Base-by-base conservation (phyloP, 2,329 filamentous ascomycete genomes). In the Alternaria metachromatica region DNA sequence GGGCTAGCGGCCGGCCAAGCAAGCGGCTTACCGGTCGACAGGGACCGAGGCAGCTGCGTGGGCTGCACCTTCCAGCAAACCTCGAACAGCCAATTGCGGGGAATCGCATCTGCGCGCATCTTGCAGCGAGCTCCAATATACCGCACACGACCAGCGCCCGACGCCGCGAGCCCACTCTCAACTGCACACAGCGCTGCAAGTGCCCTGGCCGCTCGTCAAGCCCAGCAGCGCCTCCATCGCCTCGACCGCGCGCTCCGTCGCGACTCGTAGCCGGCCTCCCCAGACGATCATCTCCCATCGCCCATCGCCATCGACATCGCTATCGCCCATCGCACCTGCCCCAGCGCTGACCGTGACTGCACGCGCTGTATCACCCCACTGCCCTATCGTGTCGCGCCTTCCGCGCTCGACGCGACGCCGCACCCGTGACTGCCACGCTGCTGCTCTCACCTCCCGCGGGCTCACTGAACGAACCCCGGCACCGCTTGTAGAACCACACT, bases 51-150 rank as follows among this genome's bases (percentile, higher is more conserved):
- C 53, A 62, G 58, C 21, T 53, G 66, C 48, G 57, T 48, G 61
- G 57, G 43, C 48, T 28, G 60, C 59, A 51, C 55, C 62, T 63
- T 62, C 53, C 61, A 69, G 67, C 69, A 69, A 68, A 69, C 54
- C 63, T 67, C 62, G 51, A 55, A 59, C 71, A 64, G 64, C 68
- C 71, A 73, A 72, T 74, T 76, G 72, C 72, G 73, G 71, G 72
- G 71, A 66, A 71, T 60, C 60, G 60, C 60, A 63, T 55, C 44
- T 70, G 63, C 65, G 72, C 68, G 70, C 70, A 71, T 54, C 55
- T 58, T 58, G 55, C 45, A 53, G 54, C 37, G 21, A 41, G 55
- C 46, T 50, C 48, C 53, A 57, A 61, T 49, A 30, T 43, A 55
- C 57, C 59, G 58, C 65, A 63, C 66, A 71, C 69, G 63, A 64